A percentile compares a stretch with the other conserved stretches of the same genome.
Evolutionary conservation across 768 basidiomycete species (phyloP).

Genomic region (Neoboletus magnificus): DNA sequence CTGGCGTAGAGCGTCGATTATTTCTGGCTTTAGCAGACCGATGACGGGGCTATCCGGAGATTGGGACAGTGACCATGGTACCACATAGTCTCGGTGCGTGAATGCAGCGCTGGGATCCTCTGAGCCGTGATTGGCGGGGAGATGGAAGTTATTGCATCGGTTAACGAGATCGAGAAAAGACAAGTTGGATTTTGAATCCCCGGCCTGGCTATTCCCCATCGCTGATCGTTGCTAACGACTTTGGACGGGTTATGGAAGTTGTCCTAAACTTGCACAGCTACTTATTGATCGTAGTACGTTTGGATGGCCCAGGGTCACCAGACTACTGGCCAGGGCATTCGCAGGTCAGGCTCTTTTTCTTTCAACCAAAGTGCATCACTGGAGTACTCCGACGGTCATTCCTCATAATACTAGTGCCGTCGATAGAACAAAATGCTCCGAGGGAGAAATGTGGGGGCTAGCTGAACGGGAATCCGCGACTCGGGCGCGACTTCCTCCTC

Average conservation of each 20-base stretch:
- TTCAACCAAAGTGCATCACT: background rate
- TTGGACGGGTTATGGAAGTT: background rate
- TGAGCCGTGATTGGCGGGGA: slow-evolving; percentile 28
- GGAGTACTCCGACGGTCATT: too few relatives aligned
- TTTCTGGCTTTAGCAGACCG: slow-evolving; percentile 56
- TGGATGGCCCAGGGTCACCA: background rate
- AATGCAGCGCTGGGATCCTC: slow-evolving; percentile 23
- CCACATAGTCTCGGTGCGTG: slow-evolving; percentile 42
- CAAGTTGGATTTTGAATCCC: slow-evolving; percentile 1
- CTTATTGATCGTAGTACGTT: too few relatives aligned
- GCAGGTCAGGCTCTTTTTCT: background rate
- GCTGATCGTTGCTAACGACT: background rate
- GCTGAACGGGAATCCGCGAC: too few relatives aligned
- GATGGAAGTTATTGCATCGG: slow-evolving; percentile 67
- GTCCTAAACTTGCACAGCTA: background rate
- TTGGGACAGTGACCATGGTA: slow-evolving; percentile 54
- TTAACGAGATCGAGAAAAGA: slow-evolving; percentile 65
- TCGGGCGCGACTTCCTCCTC: too few relatives aligned
- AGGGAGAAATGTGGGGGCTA: too few relatives aligned
- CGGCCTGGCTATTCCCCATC: slow-evolving; percentile 2
- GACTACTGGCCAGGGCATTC: too few relatives aligned
- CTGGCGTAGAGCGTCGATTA: slow-evolving; percentile 49
- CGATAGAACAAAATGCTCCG: too few relatives aligned
- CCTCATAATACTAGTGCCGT: too few relatives aligned
- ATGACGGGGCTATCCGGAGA: slow-evolving; percentile 52